phyloP scores from a whole-genome alignment of 257 asterid genomes.

The Penstemon barbatus region DNA sequence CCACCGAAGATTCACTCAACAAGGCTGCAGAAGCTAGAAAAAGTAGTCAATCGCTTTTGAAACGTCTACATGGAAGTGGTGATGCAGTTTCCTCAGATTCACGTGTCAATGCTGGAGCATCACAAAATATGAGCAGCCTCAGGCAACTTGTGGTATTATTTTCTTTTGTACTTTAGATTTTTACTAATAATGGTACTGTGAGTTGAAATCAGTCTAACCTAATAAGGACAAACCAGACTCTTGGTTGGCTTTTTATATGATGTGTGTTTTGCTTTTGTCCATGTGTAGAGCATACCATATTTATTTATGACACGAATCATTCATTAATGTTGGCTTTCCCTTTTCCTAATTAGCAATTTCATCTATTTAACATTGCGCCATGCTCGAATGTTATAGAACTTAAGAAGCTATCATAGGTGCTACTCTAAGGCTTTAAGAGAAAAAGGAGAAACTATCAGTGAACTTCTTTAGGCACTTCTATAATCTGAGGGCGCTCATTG shows the following conservation, averaged over 20 bases:
- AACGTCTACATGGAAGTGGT: constrained; percentile 84
- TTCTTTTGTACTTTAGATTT: constrained; percentile 13
- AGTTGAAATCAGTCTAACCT: constrained; percentile 4
- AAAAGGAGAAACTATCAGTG: not conserved
- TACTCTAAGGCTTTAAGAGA: constrained; percentile 3
- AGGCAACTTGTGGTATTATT: constrained; percentile 93
- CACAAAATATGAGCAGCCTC: constrained; percentile 98
- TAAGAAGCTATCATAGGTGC: not conserved
- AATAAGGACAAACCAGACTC: not conserved
- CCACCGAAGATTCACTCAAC: constrained; percentile 96
- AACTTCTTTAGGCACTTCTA: constrained; percentile 5
- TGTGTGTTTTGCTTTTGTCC: constrained; percentile 16
- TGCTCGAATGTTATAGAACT: constrained; percentile 7
- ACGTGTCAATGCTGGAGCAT: constrained; percentile 56
- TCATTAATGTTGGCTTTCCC: not conserved
- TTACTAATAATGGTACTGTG: too few species aligned
- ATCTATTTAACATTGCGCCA: constrained; percentile 8
- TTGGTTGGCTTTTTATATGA: constrained; percentile 13
- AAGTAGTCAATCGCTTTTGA: constrained; percentile 69
- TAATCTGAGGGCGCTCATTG: constrained; percentile 18
- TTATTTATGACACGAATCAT: not conserved
- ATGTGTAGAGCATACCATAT: constrained; percentile 2
- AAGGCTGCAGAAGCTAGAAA: constrained; percentile 97
- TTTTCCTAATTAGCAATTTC: constrained; percentile 5
- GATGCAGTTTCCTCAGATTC: constrained; percentile 74